A percentile compares a stretch with the other conserved stretches of the same genome.
These are phyloP conservation scores for Aspergillus nomiae DNA, from an alignment of 2,329 filamentous ascomycete genomes.

Conservation along the genomic window DNA sequence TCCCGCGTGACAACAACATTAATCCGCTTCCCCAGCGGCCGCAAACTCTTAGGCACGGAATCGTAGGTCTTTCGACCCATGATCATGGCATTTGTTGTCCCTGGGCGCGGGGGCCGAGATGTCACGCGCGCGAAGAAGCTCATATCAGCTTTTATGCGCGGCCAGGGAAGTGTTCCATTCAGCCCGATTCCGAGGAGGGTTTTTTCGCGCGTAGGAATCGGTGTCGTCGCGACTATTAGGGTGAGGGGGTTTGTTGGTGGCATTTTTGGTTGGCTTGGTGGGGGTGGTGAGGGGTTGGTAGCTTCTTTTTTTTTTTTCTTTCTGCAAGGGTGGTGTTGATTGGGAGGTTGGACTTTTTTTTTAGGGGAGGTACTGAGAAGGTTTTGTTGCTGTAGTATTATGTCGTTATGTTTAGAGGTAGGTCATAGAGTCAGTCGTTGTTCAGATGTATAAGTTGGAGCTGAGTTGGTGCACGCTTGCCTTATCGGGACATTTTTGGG, in stretches of 20 bases:
- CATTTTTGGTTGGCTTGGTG: conserved; percentile 17
- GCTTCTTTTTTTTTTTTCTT: neutral
- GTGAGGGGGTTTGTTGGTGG: conserved; percentile 63
- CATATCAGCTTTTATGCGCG: conserved; percentile 86
- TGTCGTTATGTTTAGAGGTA: neutral
- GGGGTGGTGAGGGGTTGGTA: conserved; percentile 3
- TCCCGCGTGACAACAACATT: conserved; percentile 77
- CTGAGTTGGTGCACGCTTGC: neutral
- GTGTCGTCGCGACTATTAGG: conserved; percentile 88
- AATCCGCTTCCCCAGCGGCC: conserved; percentile 75
- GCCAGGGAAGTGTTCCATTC: conserved; percentile 81
- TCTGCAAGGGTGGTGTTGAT: neutral
- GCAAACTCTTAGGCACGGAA: conserved; percentile 75
- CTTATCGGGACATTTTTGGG: neutral
- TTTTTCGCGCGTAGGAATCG: conserved; percentile 61
- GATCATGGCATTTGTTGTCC: conserved; percentile 70
- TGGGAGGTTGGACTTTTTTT: neutral
- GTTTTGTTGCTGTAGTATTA: neutral
- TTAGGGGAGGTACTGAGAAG: neutral
- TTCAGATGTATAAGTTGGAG: neutral
- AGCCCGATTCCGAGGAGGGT: conserved; percentile 80
- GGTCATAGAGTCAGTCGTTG: neutral
- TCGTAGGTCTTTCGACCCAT: conserved; percentile 99
- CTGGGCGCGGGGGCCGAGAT: conserved; percentile 53
- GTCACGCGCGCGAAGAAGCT: conserved; percentile 91